These are phyloP conservation scores for Pythium volutum DNA, from an alignment of 352 stramenopile genomes.

Conservation along the genomic window DNA sequence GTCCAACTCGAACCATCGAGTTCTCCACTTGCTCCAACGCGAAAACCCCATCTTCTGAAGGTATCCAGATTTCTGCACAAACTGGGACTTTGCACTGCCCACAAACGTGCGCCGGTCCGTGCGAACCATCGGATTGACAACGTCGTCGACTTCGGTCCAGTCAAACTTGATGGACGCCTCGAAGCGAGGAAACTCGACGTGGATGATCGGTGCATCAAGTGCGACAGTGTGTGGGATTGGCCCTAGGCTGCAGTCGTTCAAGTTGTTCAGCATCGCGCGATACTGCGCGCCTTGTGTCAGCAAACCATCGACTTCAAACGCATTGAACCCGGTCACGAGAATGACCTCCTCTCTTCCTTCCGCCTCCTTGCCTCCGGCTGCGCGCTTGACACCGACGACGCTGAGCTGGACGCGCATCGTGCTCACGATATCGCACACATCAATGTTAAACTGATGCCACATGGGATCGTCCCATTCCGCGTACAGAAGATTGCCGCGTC, in stretches of 20 bases:
- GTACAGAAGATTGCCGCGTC: conserved; percentile 60
- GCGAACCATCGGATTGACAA: conserved; percentile 23
- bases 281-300: conserved; percentile 69
- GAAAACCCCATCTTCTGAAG: conserved; percentile 81
- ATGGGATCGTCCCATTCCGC: conserved; percentile 69
- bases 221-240: conserved; percentile 73
- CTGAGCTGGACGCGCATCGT: conserved; percentile 79
- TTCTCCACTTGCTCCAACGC: conserved; percentile 67
- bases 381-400: conserved; percentile 68
- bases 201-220: conserved; percentile 65
- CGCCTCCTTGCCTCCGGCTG: conserved; percentile 39
- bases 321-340: conserved; percentile 77
- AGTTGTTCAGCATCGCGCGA: conserved; percentile 80
- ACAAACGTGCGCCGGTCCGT: conserved; percentile 52
- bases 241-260: conserved; percentile 63
- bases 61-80: conserved; percentile 79
- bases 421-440: conserved; percentile 61
- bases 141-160: conserved; percentile 37
- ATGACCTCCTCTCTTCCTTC: conserved; percentile 61
- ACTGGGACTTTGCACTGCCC: conserved; percentile 42
- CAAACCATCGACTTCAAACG: conserved; percentile 74
- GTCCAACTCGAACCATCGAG: conserved; percentile 77
- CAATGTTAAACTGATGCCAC: conserved; percentile 80
- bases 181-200: conserved; percentile 68
- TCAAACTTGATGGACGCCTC: conserved; percentile 69